Evolutionary conservation across 495 filamentous ascomycete species (phyloP).

Genomic region (Achaetomiella virescens): DNA sequence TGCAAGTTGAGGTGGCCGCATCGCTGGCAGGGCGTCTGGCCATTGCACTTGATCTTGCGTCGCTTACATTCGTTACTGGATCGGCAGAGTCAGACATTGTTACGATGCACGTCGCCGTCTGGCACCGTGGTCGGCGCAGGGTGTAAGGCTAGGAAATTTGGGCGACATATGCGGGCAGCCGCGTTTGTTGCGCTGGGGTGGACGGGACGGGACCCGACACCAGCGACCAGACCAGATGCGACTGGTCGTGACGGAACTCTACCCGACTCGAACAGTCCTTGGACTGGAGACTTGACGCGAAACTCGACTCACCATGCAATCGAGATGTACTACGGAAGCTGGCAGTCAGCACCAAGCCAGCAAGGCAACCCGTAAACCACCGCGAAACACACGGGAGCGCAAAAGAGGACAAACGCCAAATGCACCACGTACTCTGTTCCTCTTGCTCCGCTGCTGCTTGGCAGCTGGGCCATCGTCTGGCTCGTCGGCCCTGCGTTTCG

Average conservation of each 20-base stretch:
- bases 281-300: not conserved
- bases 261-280: too few species aligned
- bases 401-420: not conserved
- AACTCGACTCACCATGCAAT: constrained; percentile 69
- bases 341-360: not conserved
- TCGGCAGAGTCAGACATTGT: not conserved
- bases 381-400: not conserved
- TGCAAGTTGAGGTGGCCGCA: constrained; percentile 76
- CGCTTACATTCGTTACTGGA: constrained; percentile 79
- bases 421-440: constrained; percentile 42
- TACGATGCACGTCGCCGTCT: not conserved
- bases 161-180: not conserved
- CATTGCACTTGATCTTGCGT: constrained; percentile 91
- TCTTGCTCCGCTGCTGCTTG: constrained; percentile 54
- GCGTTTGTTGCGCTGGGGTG: not conserved
- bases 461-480: constrained; percentile 28
- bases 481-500: constrained; percentile 38
- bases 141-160: too few species aligned
- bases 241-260: too few species aligned
- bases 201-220: not conserved
- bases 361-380: not conserved
- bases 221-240: too few species aligned
- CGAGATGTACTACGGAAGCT: constrained; percentile 62
- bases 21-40: constrained; percentile 72
- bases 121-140: too few species aligned